These are phyloP conservation scores for Prillingera fragicola DNA, from an alignment of 1,284 basidiomycete genomes.

Conservation along the genomic window DNA sequence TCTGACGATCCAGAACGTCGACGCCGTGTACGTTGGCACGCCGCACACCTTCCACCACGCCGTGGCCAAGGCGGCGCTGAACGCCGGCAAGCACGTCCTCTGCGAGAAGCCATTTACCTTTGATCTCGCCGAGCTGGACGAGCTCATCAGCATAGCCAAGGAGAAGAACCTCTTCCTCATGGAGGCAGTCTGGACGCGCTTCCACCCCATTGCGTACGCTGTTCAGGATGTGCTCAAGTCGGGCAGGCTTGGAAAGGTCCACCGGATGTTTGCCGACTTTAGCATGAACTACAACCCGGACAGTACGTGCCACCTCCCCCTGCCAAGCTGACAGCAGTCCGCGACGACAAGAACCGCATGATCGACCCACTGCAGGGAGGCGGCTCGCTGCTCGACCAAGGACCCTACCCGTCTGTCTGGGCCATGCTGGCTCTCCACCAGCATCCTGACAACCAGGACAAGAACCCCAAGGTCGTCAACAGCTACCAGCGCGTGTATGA, in stretches of 20 bases:
- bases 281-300: slow-evolving; percentile 65
- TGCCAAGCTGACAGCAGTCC: slow-evolving; percentile 12
- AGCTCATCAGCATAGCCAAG: slow-evolving; percentile 66
- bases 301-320: slow-evolving; percentile 52
- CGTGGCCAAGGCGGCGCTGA: slow-evolving; percentile 69
- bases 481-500: slow-evolving; percentile 52
- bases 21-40: slow-evolving; percentile 77
- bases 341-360: slow-evolving; percentile 57
- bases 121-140: slow-evolving; percentile 51
- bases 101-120: slow-evolving; percentile 66
- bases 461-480: slow-evolving; percentile 51
- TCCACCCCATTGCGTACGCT: slow-evolving; percentile 46
- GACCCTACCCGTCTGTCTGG: slow-evolving; percentile 79
- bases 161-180: slow-evolving; percentile 76
- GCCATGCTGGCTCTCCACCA: slow-evolving; percentile 74
- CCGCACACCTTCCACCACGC: slow-evolving; percentile 80
- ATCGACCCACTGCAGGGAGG: slow-evolving; percentile 75
- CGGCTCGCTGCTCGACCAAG: slow-evolving; percentile 75
- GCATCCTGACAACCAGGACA: slow-evolving; percentile 59
- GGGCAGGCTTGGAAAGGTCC: slow-evolving; percentile 44
- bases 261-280: slow-evolving; percentile 59
- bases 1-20: slow-evolving; percentile 59
- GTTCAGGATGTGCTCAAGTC: slow-evolving; percentile 42
- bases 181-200: slow-evolving; percentile 56
- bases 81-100: slow-evolving; percentile 76